Percentiles rank a stretch among this genome's conserved stretches.
Conservation (phyloP, 129 eudicot species). For the Flaveria robusta region DNA sequence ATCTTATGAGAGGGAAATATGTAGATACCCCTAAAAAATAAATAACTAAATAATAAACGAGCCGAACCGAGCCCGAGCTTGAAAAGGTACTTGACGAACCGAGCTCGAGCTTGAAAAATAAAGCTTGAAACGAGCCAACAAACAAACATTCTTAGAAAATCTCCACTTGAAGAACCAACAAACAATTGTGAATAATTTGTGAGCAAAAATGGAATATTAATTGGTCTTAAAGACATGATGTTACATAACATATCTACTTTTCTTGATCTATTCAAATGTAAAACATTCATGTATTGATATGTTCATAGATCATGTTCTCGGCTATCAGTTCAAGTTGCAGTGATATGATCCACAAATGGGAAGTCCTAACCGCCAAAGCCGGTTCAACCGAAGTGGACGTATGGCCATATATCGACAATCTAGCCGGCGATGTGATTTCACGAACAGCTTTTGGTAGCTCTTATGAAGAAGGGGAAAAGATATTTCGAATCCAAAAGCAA, state of each 20-base stretch:
- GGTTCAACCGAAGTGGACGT: conserved; percentile 29
- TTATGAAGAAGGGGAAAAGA: conserved; percentile 30
- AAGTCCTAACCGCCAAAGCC: conserved; percentile 9
- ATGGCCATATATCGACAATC: conserved; percentile 37
- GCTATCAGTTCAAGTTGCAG: conserved; percentile 46
- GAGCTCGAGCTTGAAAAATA: too few species aligned
- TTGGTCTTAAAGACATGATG: too few species aligned
- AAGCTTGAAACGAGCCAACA: too few species aligned
- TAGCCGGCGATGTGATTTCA: conserved; percentile 38
- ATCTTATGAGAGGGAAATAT: too few species aligned
- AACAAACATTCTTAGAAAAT: too few species aligned
- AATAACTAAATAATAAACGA: too few species aligned
- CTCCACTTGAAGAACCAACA: too few species aligned
- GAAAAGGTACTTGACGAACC: too few species aligned
- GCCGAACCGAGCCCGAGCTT: too few species aligned
- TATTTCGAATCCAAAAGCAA: conserved; percentile 31
- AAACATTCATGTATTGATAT: neutral
- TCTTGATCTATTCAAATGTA: neutral
- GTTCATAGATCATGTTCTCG: conserved; percentile 9
- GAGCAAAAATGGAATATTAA: too few species aligned
- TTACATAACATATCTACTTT: neutral
- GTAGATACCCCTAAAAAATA: too few species aligned
- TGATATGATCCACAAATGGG: conserved; percentile 53
- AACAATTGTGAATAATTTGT: too few species aligned
- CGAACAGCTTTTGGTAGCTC: conserved; percentile 24